phyloP scores from a whole-genome alignment of 2,329 filamentous ascomycete genomes.

The Colletotrichum sp. region DNA sequence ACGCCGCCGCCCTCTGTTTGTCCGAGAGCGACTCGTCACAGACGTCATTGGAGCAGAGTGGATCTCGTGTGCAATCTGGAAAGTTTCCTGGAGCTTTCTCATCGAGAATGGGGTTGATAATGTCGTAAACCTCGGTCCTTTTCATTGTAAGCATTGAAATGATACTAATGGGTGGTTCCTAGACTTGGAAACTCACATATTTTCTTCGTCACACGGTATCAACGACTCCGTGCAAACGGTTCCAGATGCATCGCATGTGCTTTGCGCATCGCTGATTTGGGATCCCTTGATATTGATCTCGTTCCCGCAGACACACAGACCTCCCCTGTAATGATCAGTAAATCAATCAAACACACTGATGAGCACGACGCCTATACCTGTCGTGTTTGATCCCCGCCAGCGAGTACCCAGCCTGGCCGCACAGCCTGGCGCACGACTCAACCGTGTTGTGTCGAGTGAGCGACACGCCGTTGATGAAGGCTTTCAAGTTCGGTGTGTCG shows the following conservation, averaged over 20 bases:
- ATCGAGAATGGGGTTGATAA: not conserved
- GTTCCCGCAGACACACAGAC: not conserved
- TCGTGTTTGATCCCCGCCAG: not conserved
- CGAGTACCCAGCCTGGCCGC: not conserved
- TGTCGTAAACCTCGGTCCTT: not conserved
- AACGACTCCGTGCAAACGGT: not conserved
- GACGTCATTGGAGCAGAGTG: slow-evolving; percentile 38
- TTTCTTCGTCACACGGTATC: not conserved
- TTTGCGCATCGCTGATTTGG: not conserved
- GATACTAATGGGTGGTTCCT: not conserved
- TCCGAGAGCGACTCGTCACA: slow-evolving; percentile 50
- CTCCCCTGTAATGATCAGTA: not conserved
- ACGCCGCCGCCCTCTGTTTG: slow-evolving; percentile 46
- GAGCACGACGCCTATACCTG: not conserved
- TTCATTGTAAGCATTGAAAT: not conserved
- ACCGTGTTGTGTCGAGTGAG: not conserved
- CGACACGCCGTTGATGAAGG: not conserved
- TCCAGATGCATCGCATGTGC: not conserved
- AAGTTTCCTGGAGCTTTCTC: not conserved
- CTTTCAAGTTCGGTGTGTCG: not conserved
- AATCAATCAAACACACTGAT: rapidly evolving
- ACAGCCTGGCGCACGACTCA: not conserved
- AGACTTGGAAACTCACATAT: not conserved
- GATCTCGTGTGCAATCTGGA: slow-evolving; percentile 30
- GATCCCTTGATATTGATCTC: not conserved